Evolutionary conservation across 441 rosid species (phyloP).

Genomic region (Adansonia grandidieri): DNA sequence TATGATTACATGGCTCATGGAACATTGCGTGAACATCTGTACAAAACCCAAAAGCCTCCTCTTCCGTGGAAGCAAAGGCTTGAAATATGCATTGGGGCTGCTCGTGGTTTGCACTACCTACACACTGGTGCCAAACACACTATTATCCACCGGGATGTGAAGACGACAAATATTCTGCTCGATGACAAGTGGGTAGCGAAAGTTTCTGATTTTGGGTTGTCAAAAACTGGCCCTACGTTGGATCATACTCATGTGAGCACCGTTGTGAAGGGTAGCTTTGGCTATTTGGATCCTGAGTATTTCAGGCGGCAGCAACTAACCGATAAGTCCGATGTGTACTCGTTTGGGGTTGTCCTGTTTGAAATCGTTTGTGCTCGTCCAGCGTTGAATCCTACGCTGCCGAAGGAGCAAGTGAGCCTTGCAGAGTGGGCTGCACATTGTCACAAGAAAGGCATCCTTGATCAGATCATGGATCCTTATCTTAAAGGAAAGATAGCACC

Average conservation of each 20-base stretch:
- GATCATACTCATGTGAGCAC: constrained; percentile 99
- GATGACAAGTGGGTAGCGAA: constrained; percentile 99
- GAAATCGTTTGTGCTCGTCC: constrained; percentile 97
- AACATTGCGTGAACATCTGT: constrained; percentile 93
- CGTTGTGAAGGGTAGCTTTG: constrained; percentile 95
- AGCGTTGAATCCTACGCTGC: constrained; percentile 82
- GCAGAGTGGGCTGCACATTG: constrained; percentile 99
- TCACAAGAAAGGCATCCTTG: constrained; percentile 91
- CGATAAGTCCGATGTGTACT: constrained; percentile 94
- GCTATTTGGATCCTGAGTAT: constrained; percentile 95
- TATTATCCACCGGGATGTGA: constrained; percentile 94
- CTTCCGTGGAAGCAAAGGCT: constrained; percentile 97
- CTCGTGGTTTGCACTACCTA: constrained; percentile 93
- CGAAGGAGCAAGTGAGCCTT: constrained; percentile 96
- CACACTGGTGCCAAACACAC: constrained; percentile 99
- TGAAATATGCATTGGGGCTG: constrained; percentile 95
- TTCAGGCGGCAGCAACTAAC: constrained; percentile 94
- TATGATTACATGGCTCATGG: constrained; percentile 97
- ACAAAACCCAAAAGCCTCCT: constrained; percentile 89
- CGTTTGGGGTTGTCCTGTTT: constrained; percentile 93
- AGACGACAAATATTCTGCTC: constrained; percentile 92
- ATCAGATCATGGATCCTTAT: constrained; percentile 78
- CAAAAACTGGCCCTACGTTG: constrained; percentile 93
- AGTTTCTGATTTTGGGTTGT: constrained; percentile 95
- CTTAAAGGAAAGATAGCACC: constrained; percentile 89